Conservation (phyloP, 495 filamentous ascomycete species). For the Trichoderma erinaceum region DNA sequence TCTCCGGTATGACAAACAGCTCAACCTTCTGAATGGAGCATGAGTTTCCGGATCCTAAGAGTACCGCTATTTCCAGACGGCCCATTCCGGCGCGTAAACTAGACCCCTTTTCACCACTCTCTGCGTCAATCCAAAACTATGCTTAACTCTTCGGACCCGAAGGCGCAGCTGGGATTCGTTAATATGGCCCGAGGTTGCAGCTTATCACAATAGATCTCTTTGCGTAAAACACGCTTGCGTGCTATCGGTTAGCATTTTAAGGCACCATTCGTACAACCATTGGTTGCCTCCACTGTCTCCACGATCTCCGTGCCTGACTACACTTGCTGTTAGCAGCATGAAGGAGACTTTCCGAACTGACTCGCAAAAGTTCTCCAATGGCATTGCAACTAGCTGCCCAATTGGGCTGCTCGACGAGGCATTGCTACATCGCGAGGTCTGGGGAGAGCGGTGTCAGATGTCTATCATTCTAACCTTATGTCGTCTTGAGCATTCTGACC, state of each 20-base stretch:
- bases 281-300: constrained; percentile 5
- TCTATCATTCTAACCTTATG: background rate
- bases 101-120: background rate
- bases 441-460: background rate
- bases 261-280: background rate
- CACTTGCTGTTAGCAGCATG: background rate
- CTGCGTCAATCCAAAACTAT: background rate
- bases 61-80: background rate
- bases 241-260: background rate
- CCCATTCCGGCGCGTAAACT: background rate
- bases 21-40: background rate
- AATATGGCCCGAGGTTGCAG: background rate
- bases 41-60: background rate
- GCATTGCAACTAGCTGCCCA: background rate
- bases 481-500: background rate
- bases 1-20: background rate
- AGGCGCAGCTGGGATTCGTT: background rate
- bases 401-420: background rate
- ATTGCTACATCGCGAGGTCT: background rate
- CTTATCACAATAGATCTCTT: background rate
- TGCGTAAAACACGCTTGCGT: background rate
- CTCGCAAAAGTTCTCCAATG: constrained; percentile 2
- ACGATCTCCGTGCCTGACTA: background rate
- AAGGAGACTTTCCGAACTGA: background rate
- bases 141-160: background rate